A percentile compares a stretch with the other conserved stretches of the same genome.
These are phyloP conservation scores for Medicago arabica DNA, from an alignment of 306 rosid genomes.

Conservation along the genomic window DNA sequence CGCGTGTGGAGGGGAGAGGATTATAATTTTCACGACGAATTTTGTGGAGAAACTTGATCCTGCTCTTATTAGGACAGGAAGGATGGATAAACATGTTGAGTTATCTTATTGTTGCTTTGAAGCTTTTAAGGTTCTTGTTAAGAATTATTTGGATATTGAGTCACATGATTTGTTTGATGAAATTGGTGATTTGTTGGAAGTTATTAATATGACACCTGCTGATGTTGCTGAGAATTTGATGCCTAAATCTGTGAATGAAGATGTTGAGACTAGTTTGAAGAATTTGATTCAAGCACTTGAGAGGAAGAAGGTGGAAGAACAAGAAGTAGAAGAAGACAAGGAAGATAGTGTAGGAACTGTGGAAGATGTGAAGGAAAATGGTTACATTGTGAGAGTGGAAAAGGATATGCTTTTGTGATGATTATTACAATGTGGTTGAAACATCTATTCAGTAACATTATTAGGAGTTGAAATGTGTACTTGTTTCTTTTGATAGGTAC, in stretches of 20 bases:
- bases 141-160: constrained; percentile 42
- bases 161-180: constrained; percentile 26
- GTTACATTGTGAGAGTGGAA: constrained; percentile 35
- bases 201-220: constrained; percentile 39
- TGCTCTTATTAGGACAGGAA: constrained; percentile 49
- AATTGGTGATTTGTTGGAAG: constrained; percentile 35
- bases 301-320: constrained; percentile 16
- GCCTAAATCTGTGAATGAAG: constrained; percentile 42
- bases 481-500: background rate
- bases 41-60: constrained; percentile 50
- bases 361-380: constrained; percentile 45
- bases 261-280: constrained; percentile 36
- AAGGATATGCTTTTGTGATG: constrained; percentile 6
- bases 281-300: constrained; percentile 45
- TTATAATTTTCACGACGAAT: constrained; percentile 43
- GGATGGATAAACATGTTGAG: constrained; percentile 49
- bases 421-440: constrained; percentile 34
- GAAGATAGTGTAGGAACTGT: constrained; percentile 12
- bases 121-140: constrained; percentile 46
- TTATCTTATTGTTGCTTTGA: constrained; percentile 43
- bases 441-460: constrained; percentile 25
- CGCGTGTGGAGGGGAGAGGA: constrained; percentile 48
- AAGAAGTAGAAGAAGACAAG: constrained; percentile 30
- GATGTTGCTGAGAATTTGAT: constrained; percentile 54
- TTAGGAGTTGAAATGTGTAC: constrained; percentile 6